These are phyloP conservation scores for Silene conica DNA, from an alignment of 148 eudicot species.

Conservation along the genomic window DNA sequence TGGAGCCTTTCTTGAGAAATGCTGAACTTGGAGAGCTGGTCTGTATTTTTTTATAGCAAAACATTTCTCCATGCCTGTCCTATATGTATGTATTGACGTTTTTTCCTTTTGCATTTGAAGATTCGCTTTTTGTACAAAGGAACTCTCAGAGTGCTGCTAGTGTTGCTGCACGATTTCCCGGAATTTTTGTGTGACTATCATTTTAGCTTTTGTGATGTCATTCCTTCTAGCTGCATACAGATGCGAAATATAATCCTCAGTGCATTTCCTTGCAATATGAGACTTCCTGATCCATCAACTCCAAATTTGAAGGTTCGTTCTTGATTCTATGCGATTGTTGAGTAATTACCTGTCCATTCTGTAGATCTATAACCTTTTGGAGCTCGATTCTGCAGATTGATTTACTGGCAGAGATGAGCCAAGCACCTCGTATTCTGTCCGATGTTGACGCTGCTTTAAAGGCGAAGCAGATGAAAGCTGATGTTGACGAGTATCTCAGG, in stretches of 20 bases:
- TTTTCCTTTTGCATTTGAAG: conserved; percentile 35
- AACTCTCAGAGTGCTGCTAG: conserved; percentile 81
- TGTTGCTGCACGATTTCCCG: conserved; percentile 93
- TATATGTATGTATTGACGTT: background rate
- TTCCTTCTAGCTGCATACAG: conserved; percentile 95
- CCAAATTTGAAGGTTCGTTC: conserved; percentile 80
- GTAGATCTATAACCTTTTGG: conserved; percentile 6
- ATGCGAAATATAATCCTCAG: conserved; percentile 97
- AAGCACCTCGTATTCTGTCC: conserved; percentile 80
- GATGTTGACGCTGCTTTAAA: conserved; percentile 81
- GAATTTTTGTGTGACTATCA: conserved; percentile 93
- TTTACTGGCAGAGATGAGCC: conserved; percentile 70
- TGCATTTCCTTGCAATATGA: conserved; percentile 98
- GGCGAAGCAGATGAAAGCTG: conserved; percentile 78
- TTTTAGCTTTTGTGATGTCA: conserved; percentile 96
- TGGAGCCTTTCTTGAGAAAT: conserved; percentile 91
- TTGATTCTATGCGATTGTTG: background rate
- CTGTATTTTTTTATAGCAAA: conserved; percentile 25
- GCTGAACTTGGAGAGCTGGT: conserved; percentile 89
- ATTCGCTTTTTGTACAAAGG: conserved; percentile 89
- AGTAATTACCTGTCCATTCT: background rate
- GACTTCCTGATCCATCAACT: conserved; percentile 96
- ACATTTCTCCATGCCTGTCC: background rate
- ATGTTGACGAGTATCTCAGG: conserved; percentile 86
- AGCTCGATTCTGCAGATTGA: conserved; percentile 56